Evolutionary conservation across 345 rosid genomes (phyloP), one percentile per base, ranked within the genome.

Genomic region (Hibiscus tridactylites): DNA sequence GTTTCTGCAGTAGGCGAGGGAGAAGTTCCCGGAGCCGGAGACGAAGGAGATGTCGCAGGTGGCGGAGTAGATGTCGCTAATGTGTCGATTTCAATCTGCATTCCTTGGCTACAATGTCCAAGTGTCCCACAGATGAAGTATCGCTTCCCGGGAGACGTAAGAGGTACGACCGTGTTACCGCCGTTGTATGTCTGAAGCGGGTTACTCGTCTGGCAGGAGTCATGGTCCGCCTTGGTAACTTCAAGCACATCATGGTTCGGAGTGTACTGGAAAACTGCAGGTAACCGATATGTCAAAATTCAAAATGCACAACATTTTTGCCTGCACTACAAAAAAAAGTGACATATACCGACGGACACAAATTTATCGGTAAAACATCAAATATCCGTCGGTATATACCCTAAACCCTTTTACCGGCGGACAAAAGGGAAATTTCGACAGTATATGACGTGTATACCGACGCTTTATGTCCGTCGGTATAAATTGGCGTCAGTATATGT

Each of bases 31-130:
- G 79, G 67, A 17, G 74, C 9, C 2, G 72, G 72, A 46, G 73
- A 59, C 13, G 75, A 29, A 9, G 73, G 53, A 16, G 81, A 74
- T n/a, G 60, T 10, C n/a, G 74, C 6, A 0, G 63, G 37, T 7
- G 84, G 56, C 21, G 24, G 24, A 21, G 24, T 47, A 62, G 88
- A 59, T 12, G 83, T 37, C 19, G 90, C 84, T 7, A 82, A 71
- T 19, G 85, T 81, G 76, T 86, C 80, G 44, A 88, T 82, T 60
- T 87, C 86, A 0, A 92, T 74, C 77, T 88, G 88, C 98, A 92
- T 92, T 37, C 98, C 98, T 68, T 47, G 75, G 52, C 15, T 26
- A 73, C 98, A 92, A 60, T 92, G 98, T 73, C 98, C 96, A 0
- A 80, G 66, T 46, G 75, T 79, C 37, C 89, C 83, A 68, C 98